These are phyloP conservation scores for Magnusiomyces sp. DNA, from an alignment of 1,139 yeast species.

Conservation along the genomic window DNA sequence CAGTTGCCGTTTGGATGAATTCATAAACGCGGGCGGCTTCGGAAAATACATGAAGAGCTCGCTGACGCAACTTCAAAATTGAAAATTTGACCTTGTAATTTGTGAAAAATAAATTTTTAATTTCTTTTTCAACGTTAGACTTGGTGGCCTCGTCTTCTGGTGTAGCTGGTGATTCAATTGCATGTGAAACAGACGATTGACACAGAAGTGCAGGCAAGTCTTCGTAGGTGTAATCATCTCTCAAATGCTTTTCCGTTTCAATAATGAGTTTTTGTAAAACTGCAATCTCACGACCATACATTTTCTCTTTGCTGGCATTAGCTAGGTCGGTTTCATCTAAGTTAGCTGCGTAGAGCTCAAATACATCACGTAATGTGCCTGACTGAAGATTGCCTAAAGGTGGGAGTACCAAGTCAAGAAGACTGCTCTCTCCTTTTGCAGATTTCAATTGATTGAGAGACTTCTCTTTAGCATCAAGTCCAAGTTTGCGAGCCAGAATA, in stretches of 20 bases:
- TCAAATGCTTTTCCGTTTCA: neutral
- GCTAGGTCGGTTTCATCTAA: too few relatives aligned
- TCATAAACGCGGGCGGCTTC: conserved; percentile 55
- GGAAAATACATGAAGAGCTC: conserved; percentile 57
- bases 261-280: conserved; percentile 30
- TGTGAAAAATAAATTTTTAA: conserved; percentile 16
- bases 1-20: conserved; percentile 30
- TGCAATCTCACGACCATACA: neutral
- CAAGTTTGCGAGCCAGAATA: conserved; percentile 43
- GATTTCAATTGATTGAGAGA: too few relatives aligned
- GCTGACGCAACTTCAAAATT: conserved; percentile 46
- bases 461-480: conserved; percentile 56
- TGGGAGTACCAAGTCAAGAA: conserved; percentile 36
- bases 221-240: neutral
- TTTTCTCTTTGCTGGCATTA: too few relatives aligned
- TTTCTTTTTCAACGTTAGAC: neutral
- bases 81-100: conserved; percentile 52
- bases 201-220: conserved; percentile 1
- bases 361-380: conserved; percentile 59
- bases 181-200: too few relatives aligned
- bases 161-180: too few relatives aligned
- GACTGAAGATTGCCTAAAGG: conserved; percentile 49
- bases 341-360: conserved; percentile 41
- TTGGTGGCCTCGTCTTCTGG: neutral
- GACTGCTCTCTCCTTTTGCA: conserved; percentile 17